These are phyloP conservation scores for Fusarium sulawesiense DNA, from an alignment of 2,329 filamentous ascomycete genomes.

Conservation along the genomic window DNA sequence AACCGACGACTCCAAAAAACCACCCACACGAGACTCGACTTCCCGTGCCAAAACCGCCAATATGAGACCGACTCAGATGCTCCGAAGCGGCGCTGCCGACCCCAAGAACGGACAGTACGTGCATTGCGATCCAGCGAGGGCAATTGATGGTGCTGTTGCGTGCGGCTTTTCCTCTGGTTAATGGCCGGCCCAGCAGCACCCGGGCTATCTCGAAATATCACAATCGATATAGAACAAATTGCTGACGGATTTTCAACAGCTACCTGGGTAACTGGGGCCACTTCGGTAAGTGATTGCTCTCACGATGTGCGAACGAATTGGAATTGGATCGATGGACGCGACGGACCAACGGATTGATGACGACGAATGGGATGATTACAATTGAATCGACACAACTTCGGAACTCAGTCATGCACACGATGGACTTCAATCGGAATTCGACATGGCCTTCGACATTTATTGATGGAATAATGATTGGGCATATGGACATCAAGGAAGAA, in stretches of 20 bases:
- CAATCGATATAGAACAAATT: constrained; percentile 17
- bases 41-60: constrained; percentile 45
- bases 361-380: constrained; percentile 18
- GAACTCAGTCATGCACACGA: background rate
- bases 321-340: constrained; percentile 27
- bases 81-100: constrained; percentile 49
- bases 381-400: constrained; percentile 25
- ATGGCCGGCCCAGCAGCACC: constrained; percentile 19
- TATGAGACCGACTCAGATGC: constrained; percentile 57
- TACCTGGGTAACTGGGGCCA: constrained; percentile 80
- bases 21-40: constrained; percentile 36
- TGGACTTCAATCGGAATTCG: background rate
- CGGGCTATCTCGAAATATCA: constrained; percentile 19
- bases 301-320: constrained; percentile 34
- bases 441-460: background rate
- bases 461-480: background rate
- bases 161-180: constrained; percentile 51
- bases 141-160: constrained; percentile 35
- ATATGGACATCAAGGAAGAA: background rate
- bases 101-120: constrained; percentile 54
- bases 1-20: constrained; percentile 39
- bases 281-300: constrained; percentile 70
- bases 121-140: constrained; percentile 17
- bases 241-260: constrained; percentile 58
- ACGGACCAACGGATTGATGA: constrained; percentile 43